These are phyloP conservation scores for Candida glaebosa DNA, from an alignment of 805 yeast species.

Conservation along the genomic window DNA sequence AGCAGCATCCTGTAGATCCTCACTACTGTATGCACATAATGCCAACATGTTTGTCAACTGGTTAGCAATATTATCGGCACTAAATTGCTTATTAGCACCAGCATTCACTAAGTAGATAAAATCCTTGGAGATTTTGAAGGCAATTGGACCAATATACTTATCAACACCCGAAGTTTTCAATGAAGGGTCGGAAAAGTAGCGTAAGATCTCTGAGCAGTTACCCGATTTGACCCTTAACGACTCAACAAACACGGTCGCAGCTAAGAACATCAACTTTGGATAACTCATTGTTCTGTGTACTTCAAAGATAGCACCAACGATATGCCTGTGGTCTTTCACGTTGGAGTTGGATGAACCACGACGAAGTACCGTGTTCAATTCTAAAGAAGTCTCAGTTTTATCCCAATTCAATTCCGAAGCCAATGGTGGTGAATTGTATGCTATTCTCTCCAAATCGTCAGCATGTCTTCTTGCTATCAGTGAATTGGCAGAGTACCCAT, in stretches of 20 bases:
- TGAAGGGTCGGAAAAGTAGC: conserved; percentile 85
- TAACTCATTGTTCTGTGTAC: conserved; percentile 55
- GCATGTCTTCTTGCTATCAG: conserved; percentile 47
- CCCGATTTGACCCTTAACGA: conserved; percentile 75
- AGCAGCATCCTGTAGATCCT: conserved; percentile 74
- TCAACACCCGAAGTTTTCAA: conserved; percentile 59
- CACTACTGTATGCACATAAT: conserved; percentile 74
- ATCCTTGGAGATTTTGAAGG: conserved; percentile 54
- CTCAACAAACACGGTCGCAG: conserved; percentile 80
- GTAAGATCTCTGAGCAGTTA: conserved; percentile 70
- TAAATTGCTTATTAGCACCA: conserved; percentile 54
- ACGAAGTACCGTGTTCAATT: conserved; percentile 83
- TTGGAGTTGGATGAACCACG: conserved; percentile 85
- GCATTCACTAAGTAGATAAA: conserved; percentile 50
- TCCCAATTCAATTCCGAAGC: conserved; percentile 79
- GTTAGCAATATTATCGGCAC: conserved; percentile 52
- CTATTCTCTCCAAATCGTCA: conserved; percentile 60
- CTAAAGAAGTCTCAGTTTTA: conserved; percentile 87
- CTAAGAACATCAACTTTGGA: conserved; percentile 81
- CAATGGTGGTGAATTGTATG: conserved; percentile 82
- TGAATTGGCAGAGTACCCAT: conserved; percentile 73
- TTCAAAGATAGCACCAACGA: conserved; percentile 48
- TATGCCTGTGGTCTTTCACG: conserved; percentile 69
- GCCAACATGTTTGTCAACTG: conserved; percentile 69
- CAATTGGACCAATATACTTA: conserved; percentile 62